Percentiles rank a stretch among this genome's conserved stretches.
Evolutionary conservation across 73 alveolate species (phyloP).

Genomic region (Durusdinium trenchii): DNA sequence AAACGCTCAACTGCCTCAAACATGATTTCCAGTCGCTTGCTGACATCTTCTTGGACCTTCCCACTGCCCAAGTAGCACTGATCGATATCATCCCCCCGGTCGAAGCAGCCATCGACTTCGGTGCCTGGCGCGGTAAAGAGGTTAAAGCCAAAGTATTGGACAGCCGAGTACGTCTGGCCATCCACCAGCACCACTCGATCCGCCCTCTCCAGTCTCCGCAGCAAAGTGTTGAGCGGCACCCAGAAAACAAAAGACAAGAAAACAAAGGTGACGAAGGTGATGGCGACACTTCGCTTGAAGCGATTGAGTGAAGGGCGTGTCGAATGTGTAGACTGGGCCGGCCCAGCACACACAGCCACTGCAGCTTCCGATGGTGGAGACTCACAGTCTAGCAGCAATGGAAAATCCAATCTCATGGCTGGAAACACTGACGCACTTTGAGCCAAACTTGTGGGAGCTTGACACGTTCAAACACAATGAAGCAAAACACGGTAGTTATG

Average conservation of each 20-base stretch:
- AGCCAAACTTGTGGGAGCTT: conserved; percentile 68
- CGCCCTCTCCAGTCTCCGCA: neutral
- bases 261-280: neutral
- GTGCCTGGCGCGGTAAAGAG: conserved; percentile 84
- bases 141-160: conserved; percentile 80
- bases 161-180: conserved; percentile 52
- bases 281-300: neutral
- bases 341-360: no score
- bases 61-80: conserved; percentile 79
- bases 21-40: conserved; percentile 58
- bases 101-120: conserved; percentile 86
- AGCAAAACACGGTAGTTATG: no score
- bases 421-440: no score
- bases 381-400: no score
- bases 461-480: no score
- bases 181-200: conserved; percentile 81
- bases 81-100: conserved; percentile 15
- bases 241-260: neutral
- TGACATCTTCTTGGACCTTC: conserved; percentile 57
- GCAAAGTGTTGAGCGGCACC: neutral
- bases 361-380: no score
- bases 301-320: neutral
- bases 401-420: no score
- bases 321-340: no score
- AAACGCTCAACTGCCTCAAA: conserved; percentile 68